phyloP scores from a whole-genome alignment of 345 rosid species.

The Erysimum cheiranthoides region DNA sequence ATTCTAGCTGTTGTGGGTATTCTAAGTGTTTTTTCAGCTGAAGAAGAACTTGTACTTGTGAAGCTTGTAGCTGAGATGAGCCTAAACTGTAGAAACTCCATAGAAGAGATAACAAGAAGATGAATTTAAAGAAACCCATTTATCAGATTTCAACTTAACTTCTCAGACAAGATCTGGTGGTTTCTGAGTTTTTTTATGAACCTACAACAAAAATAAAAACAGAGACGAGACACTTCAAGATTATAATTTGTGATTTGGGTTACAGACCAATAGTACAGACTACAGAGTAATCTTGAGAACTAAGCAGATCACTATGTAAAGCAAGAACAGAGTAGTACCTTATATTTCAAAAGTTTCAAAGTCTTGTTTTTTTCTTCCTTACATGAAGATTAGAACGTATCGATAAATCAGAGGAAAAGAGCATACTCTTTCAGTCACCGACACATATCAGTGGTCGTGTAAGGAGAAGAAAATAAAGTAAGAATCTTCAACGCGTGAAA shows the following conservation, averaged over 20 bases:
- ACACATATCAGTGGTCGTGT: slow-evolving; percentile 46
- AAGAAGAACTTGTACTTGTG: slow-evolving; percentile 76
- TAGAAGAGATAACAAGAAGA: slow-evolving; percentile 49
- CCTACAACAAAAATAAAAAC: slow-evolving; percentile 28
- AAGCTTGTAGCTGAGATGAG: slow-evolving; percentile 71
- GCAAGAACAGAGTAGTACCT: slow-evolving; percentile 41
- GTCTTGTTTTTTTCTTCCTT: not conserved
- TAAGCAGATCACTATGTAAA: slow-evolving; percentile 8
- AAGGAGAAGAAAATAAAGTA: slow-evolving; percentile 35
- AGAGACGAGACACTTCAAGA: slow-evolving; percentile 10
- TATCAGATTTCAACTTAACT: slow-evolving; percentile 2
- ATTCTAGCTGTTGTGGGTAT: slow-evolving; percentile 67
- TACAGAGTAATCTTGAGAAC: not conserved
- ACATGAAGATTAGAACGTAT: not conserved
- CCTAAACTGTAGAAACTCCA: slow-evolving; percentile 57
- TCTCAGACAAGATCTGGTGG: slow-evolving; percentile 33
- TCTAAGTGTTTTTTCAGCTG: slow-evolving; percentile 77
- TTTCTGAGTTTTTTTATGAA: slow-evolving; percentile 14
- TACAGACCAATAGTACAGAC: slow-evolving; percentile 8
- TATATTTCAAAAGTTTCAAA: slow-evolving; percentile 6
- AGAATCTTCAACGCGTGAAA: slow-evolving; percentile 46
- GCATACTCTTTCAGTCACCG: slow-evolving; percentile 33
- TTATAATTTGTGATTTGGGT: not conserved
- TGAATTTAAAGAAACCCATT: slow-evolving; percentile 53
- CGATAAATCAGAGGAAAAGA: slow-evolving; percentile 7